Conservation (phyloP, 23 red algal species). For the Gracilaria vermiculophylla region DNA sequence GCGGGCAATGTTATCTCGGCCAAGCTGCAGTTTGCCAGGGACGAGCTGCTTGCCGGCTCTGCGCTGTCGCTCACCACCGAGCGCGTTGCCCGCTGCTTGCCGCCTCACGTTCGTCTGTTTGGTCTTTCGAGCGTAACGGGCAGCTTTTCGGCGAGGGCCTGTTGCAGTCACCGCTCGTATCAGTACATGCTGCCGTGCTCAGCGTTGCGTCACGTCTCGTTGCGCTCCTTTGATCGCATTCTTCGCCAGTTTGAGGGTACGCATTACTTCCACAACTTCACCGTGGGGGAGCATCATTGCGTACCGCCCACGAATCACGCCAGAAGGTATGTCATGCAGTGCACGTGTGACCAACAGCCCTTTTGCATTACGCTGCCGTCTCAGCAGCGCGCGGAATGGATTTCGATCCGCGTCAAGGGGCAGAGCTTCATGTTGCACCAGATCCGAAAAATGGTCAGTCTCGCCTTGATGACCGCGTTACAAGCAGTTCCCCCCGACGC, state of each 20-base stretch:
- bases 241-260: constrained; percentile 60
- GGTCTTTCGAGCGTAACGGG: constrained; percentile 33
- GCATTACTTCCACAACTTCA: constrained; percentile 70
- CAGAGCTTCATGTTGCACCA: constrained; percentile 97
- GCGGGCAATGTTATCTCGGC: constrained; percentile 78
- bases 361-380: neutral
- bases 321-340: constrained; percentile 38
- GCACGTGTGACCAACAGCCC: neutral
- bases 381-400: neutral
- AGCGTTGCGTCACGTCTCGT: constrained; percentile 18
- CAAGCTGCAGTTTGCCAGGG: constrained; percentile 64
- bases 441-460: constrained; percentile 93
- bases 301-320: constrained; percentile 39
- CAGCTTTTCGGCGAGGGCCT: constrained; percentile 67
- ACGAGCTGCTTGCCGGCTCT: constrained; percentile 10
- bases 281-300: constrained; percentile 47
- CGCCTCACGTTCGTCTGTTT: constrained; percentile 56
- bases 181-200: constrained; percentile 76
- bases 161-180: constrained; percentile 78
- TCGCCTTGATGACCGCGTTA: constrained; percentile 53
- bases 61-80: neutral
- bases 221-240: constrained; percentile 24
- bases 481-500: constrained; percentile 45
- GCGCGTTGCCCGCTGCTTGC: constrained; percentile 52
- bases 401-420: constrained; percentile 63